Evolutionary conservation across 106 monocot species (phyloP).

Genomic region (Gastrodia elata): DNA sequence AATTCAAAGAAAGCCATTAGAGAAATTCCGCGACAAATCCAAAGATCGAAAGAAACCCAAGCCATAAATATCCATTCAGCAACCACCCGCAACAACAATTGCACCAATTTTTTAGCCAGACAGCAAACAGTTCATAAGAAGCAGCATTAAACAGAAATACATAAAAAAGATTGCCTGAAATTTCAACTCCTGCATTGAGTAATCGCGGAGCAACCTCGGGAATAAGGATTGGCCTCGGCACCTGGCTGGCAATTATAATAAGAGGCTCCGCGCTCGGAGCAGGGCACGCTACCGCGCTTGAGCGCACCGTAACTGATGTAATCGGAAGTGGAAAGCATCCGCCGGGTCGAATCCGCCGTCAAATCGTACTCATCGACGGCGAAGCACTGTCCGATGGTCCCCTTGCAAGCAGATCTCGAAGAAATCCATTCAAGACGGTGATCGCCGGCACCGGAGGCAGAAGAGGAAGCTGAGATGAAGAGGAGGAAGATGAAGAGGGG

Average conservation of each 20-base stretch:
- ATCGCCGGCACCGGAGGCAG: neutral
- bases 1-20: neutral
- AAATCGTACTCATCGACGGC: constrained; percentile 41
- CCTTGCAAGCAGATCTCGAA: constrained; percentile 16
- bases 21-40: neutral
- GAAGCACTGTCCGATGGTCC: constrained; percentile 35
- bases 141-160: neutral
- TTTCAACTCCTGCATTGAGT: constrained; percentile 24
- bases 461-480: neutral
- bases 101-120: neutral
- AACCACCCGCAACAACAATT: neutral
- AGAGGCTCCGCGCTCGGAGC: constrained; percentile 33
- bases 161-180: neutral
- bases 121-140: neutral
- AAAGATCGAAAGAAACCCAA: neutral
- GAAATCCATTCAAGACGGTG: constrained; percentile 8
- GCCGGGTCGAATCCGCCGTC: constrained; percentile 22
- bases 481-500: constrained; percentile 1
- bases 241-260: constrained; percentile 56
- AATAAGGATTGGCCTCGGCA: constrained; percentile 34
- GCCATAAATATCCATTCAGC: neutral
- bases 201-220: constrained; percentile 26
- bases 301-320: constrained; percentile 42
- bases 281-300: constrained; percentile 26
- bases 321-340: constrained; percentile 16